phyloP scores from a whole-genome alignment of 1,284 basidiomycete genomes.

The Gastroboletus turbinatus region DNA sequence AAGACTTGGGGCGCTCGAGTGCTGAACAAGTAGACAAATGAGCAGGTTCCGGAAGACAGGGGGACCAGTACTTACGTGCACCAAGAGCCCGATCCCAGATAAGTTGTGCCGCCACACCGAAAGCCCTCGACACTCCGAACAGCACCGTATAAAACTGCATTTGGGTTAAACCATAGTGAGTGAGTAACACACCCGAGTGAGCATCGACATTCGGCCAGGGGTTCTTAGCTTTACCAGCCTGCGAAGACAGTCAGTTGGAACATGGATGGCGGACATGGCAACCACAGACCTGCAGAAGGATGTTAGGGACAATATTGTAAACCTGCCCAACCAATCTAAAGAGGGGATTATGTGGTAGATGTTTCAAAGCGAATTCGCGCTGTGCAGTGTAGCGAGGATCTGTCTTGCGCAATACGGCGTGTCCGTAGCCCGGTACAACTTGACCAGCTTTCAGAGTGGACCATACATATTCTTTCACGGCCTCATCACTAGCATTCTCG shows the following conservation, averaged over 20 bases:
- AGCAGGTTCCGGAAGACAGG: background rate
- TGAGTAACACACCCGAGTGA: constrained; percentile 92
- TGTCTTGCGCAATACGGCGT: constrained; percentile 95
- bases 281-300: constrained; percentile 79
- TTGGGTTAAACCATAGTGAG: constrained; percentile 85
- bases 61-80: constrained; percentile 60
- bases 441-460: constrained; percentile 87
- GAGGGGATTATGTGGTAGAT: constrained; percentile 82
- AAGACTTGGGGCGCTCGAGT: constrained; percentile 86
- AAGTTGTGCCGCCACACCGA: constrained; percentile 86
- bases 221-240: constrained; percentile 95
- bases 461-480: constrained; percentile 93
- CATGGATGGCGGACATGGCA: constrained; percentile 83
- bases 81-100: constrained; percentile 97
- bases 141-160: constrained; percentile 96
- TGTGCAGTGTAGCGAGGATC: constrained; percentile 98
- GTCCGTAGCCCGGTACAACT: constrained; percentile 94
- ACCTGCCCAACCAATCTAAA: constrained; percentile 94
- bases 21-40: constrained; percentile 41
- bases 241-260: constrained; percentile 61
- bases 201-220: constrained; percentile 96
- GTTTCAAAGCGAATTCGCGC: constrained; percentile 90
- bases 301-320: constrained; percentile 90
- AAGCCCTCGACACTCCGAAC: constrained; percentile 94
- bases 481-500: constrained; percentile 77